Percentiles rank a stretch among this genome's conserved stretches.
These are phyloP conservation scores for Coelastrella sp. DNA, from an alignment of 139 green algal species.

Conservation along the genomic window DNA sequence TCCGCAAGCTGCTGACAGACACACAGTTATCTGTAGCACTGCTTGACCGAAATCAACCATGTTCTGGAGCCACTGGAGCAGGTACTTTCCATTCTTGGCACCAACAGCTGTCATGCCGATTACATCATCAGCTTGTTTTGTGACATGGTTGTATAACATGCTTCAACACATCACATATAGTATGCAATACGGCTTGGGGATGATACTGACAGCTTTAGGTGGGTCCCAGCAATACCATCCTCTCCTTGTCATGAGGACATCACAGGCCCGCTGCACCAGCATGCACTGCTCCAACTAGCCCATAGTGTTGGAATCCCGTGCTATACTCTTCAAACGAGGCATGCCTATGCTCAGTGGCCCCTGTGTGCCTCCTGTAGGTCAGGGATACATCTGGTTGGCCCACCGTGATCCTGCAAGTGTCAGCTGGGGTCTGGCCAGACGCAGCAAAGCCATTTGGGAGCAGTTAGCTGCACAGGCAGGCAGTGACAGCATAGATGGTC, in stretches of 20 bases:
- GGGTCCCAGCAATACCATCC: no score
- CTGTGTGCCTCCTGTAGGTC: slow-evolving; percentile 51
- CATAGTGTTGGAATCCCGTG: not conserved
- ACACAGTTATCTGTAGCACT: slow-evolving; percentile 55
- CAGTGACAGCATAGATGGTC: not conserved
- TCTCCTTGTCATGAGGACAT: no score
- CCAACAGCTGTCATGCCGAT: not conserved
- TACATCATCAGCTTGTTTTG: not conserved
- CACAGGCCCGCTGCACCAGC: no score
- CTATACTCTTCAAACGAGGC: not conserved
- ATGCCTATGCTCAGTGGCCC: not conserved
- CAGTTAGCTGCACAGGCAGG: not conserved
- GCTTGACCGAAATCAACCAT: slow-evolving; percentile 65
- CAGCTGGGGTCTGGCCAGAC: slow-evolving; percentile 63
- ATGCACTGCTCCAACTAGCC: not conserved
- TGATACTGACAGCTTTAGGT: no score
- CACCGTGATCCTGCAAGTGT: slow-evolving; percentile 59
- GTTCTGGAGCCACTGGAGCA: slow-evolving; percentile 70
- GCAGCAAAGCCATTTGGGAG: slow-evolving; percentile 69
- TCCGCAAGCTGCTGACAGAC: slow-evolving; percentile 54
- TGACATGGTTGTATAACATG: not conserved
- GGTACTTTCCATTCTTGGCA: slow-evolving; percentile 37
- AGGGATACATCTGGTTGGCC: slow-evolving; percentile 83
- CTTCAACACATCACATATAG: not conserved
- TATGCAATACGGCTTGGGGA: no score